Evolutionary conservation across 495 filamentous ascomycete genomes (phyloP).

Genomic region (Hypoxylon cercidicola): DNA sequence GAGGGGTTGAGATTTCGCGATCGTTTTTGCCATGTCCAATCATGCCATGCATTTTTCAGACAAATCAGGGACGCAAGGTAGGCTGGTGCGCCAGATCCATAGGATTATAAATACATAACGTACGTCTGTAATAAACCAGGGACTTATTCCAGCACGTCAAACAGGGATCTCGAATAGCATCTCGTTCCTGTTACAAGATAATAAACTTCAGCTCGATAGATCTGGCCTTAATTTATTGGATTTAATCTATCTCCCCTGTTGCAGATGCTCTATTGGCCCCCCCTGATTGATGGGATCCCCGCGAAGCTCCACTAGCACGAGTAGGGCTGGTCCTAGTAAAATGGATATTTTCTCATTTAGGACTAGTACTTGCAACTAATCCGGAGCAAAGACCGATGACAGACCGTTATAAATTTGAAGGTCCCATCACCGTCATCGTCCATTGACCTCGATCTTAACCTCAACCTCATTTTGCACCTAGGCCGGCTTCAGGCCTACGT

Average conservation of each 20-base stretch:
- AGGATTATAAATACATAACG: constrained; percentile 24
- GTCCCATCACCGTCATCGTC: not conserved
- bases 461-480: not conserved
- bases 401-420: not conserved
- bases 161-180: constrained; percentile 30
- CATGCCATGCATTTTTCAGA: constrained; percentile 28
- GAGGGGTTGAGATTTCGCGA: constrained; percentile 39
- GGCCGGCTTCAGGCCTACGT: not conserved
- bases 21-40: constrained; percentile 33
- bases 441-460: not conserved
- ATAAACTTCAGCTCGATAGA: constrained; percentile 31
- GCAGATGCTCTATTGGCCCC: constrained; percentile 21
- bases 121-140: constrained; percentile 34
- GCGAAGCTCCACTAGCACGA: constrained; percentile 30
- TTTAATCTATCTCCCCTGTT: constrained; percentile 26
- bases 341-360: constrained; percentile 27
- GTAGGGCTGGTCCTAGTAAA: constrained; percentile 37
- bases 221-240: constrained; percentile 16
- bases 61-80: constrained; percentile 36
- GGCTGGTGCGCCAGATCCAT: constrained; percentile 7
- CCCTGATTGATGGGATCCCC: constrained; percentile 21
- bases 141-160: constrained; percentile 16
- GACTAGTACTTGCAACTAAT: too few relatives aligned
- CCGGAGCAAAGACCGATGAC: not conserved
- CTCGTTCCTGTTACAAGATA: constrained; percentile 6